phyloP scores from a whole-genome alignment of 1,139 yeast species.

The Magnusiomyces sp. region DNA sequence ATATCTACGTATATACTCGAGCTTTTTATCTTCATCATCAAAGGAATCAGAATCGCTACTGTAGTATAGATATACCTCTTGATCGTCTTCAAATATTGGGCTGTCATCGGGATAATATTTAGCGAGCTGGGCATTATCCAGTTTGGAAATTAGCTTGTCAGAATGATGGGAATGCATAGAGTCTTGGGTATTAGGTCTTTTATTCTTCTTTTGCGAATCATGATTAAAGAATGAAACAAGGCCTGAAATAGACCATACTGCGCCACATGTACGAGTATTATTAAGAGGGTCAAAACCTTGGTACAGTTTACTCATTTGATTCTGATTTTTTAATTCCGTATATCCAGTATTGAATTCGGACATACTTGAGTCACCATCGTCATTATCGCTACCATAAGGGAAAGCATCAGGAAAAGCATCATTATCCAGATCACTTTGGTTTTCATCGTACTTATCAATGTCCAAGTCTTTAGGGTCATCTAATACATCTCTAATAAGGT shows the following conservation, averaged over 20 bases:
- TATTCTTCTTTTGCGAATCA: too few species aligned
- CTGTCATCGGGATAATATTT: too few species aligned
- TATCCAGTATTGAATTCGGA: not conserved
- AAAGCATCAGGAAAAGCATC: conserved; percentile 9
- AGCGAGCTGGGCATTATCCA: too few species aligned
- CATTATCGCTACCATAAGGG: conserved; percentile 18
- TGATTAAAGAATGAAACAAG: conserved; percentile 64
- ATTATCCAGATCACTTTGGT: not conserved
- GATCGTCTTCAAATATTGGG: conserved; percentile 5
- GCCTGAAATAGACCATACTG: conserved; percentile 76
- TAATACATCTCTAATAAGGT: conserved; percentile 27
- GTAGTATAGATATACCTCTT: conserved; percentile 7
- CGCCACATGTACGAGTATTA: conserved; percentile 49
- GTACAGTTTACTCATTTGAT: not conserved
- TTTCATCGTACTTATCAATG: not conserved
- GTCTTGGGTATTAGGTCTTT: too few species aligned
- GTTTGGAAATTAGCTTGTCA: too few species aligned
- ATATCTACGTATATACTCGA: too few species aligned
- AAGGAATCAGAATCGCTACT: conserved; percentile 9
- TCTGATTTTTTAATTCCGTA: conserved; percentile 1
- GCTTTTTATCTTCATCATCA: too few species aligned
- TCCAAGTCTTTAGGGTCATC: conserved; percentile 25
- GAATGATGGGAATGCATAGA: too few species aligned
- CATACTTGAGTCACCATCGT: conserved; percentile 11
- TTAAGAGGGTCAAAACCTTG: conserved; percentile 10